These are phyloP conservation scores for Colletotrichum falcatum DNA, from an alignment of 2,329 filamentous ascomycete species.

Conservation along the genomic window DNA sequence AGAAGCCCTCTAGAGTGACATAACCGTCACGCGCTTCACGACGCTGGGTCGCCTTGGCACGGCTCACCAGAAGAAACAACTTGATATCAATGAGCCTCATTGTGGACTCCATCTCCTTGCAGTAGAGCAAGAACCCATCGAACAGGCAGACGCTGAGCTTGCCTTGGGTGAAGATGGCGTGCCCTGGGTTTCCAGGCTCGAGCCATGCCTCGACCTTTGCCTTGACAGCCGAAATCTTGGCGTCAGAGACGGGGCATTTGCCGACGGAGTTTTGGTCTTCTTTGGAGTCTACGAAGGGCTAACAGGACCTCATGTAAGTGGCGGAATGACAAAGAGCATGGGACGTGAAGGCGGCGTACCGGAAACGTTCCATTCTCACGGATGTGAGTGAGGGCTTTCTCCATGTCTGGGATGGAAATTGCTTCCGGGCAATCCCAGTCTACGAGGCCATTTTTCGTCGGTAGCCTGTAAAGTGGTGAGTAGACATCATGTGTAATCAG, in stretches of 20 bases:
- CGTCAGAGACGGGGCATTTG: slow-evolving; percentile 62
- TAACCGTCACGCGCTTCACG: slow-evolving; percentile 80
- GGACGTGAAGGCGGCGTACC: slow-evolving; percentile 55
- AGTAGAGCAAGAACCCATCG: slow-evolving; percentile 90
- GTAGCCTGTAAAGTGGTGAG: slow-evolving; percentile 57
- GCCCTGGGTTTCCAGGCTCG: slow-evolving; percentile 57
- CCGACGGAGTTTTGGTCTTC: slow-evolving; percentile 74
- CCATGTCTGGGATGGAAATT: slow-evolving; percentile 77
- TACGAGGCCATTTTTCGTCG: slow-evolving; percentile 70
- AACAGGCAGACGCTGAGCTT: slow-evolving; percentile 74
- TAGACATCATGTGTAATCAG: not conserved
- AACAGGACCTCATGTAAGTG: slow-evolving; percentile 30
- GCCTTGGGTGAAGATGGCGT: slow-evolving; percentile 48
- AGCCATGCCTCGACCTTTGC: slow-evolving; percentile 62
- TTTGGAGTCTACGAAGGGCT: slow-evolving; percentile 65
- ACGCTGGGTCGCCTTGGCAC: slow-evolving; percentile 71
- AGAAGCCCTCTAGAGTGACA: slow-evolving; percentile 89
- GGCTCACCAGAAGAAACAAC: slow-evolving; percentile 80
- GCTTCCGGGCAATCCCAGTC: slow-evolving; percentile 95
- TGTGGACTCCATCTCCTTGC: slow-evolving; percentile 65
- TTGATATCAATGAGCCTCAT: slow-evolving; percentile 76
- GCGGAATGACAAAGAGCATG: slow-evolving; percentile 42
- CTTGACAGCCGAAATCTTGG: slow-evolving; percentile 60
- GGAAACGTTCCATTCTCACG: slow-evolving; percentile 74
- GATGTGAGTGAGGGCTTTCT: slow-evolving; percentile 76